Base-by-base conservation (phyloP, 2,329 filamentous ascomycete genomes). In the Ceratocystis albifundus region DNA sequence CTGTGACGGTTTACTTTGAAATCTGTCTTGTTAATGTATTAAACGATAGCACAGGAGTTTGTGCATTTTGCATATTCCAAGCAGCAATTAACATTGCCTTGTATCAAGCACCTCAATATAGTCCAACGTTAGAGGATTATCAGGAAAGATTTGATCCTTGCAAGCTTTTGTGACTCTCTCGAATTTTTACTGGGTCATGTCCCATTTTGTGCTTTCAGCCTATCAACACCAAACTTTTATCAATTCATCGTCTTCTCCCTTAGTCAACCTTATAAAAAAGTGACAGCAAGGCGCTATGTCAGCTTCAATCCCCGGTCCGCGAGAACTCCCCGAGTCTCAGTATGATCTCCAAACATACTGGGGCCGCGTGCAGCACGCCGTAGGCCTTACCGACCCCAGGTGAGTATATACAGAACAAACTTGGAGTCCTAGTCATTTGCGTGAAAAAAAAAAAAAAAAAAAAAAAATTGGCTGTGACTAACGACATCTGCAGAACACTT, bases 301-400 rank as follows among this genome's bases (percentile, higher is more conserved):
- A 67, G 79, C 85, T 68, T 87, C 85, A 28, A 76, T 88, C 41
- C 84, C 84, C 62, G 85, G 85, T 68, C 77, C 77, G 72, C 88
- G 93, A 75, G 90, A 96, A 76, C 82, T 96, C 70, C 94, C 94
- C 69, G 85, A 86, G 66, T 99, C 94, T 65, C 90, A 91, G 76
- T 93, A 95, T 83, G 90, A 99, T 75, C 82, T 99, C 73, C 84
- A 77, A 74, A 96, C 92, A 61, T 99, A 99, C 79, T 94, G 89
- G 89, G 94, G 94, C 70, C 87, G 94, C 68, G 94, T 97, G 73
- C 85, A 84, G 77, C 93, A 99, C 79, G 87, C 91, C 20, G 88
- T 89, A 69, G 87, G 92, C 72, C 86, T 99, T 72, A 88, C 92
- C 74, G 94, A 99, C 80, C 94, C 94, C 71, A 94, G 92, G 93